phyloP scores from a whole-genome alignment of 805 yeast genomes.

The Saccharomycopsis guyanensis region DNA sequence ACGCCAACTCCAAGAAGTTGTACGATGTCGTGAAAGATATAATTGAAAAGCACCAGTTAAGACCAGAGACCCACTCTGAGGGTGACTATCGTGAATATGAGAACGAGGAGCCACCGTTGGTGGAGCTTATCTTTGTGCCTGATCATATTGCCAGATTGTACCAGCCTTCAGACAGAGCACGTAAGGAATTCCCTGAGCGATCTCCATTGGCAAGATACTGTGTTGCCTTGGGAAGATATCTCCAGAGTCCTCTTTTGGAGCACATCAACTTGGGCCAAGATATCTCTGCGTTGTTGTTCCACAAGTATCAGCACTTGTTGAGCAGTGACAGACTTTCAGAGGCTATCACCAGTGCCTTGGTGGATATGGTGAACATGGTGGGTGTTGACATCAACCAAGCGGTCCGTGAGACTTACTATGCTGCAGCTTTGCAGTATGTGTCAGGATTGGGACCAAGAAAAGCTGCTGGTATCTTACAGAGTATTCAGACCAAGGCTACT shows the following conservation, averaged over 20 bases:
- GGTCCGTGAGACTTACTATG: slow-evolving; percentile 63
- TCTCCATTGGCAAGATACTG: slow-evolving; percentile 76
- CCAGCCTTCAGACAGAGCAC: slow-evolving; percentile 72
- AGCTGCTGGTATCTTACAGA: slow-evolving; percentile 78
- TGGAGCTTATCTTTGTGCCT: slow-evolving; percentile 73
- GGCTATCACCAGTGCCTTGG: slow-evolving; percentile 73
- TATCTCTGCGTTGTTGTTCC: slow-evolving; percentile 57
- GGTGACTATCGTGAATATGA: slow-evolving; percentile 22
- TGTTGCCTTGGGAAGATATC: slow-evolving; percentile 83
- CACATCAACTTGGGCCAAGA: slow-evolving; percentile 77
- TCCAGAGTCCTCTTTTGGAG: slow-evolving; percentile 89
- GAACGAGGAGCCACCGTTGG: slow-evolving; percentile 38
- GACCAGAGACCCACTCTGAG: slow-evolving; percentile 26
- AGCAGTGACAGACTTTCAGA: slow-evolving; percentile 54
- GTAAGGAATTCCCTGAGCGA: slow-evolving; percentile 74
- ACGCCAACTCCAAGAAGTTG: slow-evolving; percentile 60
- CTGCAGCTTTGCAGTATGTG: slow-evolving; percentile 66
- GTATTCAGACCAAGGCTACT: slow-evolving; percentile 57
- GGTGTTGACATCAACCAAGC: slow-evolving; percentile 94
- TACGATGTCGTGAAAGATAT: slow-evolving; percentile 48
- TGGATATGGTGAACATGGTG: slow-evolving; percentile 82
- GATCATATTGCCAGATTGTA: slow-evolving; percentile 90
- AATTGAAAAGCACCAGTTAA: slow-evolving; percentile 46
- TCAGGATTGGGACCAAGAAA: slow-evolving; percentile 96
- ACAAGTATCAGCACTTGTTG: slow-evolving; percentile 65